phyloP scores from a whole-genome alignment of 345 rosid species.

The Acer campestre region DNA sequence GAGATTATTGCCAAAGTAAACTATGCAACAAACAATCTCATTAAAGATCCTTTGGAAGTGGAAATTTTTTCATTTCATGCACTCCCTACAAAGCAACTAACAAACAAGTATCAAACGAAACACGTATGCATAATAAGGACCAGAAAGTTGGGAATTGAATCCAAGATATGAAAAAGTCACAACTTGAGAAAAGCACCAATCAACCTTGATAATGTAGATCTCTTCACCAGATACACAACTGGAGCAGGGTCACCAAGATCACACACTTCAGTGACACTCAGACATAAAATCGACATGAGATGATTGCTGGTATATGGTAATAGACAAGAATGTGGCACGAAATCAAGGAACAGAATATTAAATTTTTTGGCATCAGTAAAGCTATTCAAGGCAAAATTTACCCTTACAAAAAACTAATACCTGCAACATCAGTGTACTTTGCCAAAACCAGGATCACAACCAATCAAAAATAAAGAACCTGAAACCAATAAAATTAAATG shows the following conservation, averaged over 20 bases:
- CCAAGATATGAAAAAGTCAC: not conserved
- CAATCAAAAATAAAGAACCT: slow-evolving; percentile 87
- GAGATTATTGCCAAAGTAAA: not conserved
- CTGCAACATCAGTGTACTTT: slow-evolving; percentile 93
- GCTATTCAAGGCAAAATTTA: not conserved
- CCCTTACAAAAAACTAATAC: slow-evolving; percentile 29
- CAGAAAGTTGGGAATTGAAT: not conserved
- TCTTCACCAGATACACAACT: slow-evolving; percentile 94
- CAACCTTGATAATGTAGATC: slow-evolving; percentile 39
- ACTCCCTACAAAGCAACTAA: not conserved
- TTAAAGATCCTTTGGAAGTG: not conserved
- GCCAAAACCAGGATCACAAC: slow-evolving; percentile 97
- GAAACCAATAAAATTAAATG: slow-evolving; percentile 20
- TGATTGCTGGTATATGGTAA: slow-evolving; percentile 6
- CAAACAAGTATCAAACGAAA: not conserved
- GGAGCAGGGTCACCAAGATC: slow-evolving; percentile 54
- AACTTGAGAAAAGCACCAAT: slow-evolving; percentile 7
- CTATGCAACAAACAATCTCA: not conserved
- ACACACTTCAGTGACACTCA: slow-evolving; percentile 59
- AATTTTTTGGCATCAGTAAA: not conserved
- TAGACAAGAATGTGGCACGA: not conserved
- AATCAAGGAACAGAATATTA: not conserved
- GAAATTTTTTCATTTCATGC: not conserved
- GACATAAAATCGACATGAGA: slow-evolving; percentile 26
- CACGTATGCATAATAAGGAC: not conserved